phyloP scores from a whole-genome alignment of 2,329 filamentous ascomycete genomes.

The Lithohypha guttulata region DNA sequence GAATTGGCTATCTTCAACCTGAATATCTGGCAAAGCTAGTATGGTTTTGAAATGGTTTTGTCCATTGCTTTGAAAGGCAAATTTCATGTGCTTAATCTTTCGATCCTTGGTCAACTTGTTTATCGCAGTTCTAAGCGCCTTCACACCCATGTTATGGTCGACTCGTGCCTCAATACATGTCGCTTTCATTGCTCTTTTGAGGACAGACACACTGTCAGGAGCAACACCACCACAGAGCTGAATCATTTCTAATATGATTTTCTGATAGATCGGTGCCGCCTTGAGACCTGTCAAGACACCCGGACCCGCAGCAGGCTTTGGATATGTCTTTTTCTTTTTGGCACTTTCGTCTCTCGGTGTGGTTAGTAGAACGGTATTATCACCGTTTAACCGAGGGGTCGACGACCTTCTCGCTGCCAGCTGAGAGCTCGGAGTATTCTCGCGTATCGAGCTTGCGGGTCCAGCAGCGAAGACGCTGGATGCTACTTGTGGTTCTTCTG shows the following conservation, averaged over 20 bases:
- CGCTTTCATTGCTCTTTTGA: conserved; percentile 15
- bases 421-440: too few species aligned
- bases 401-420: too few species aligned
- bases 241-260: conserved; percentile 45
- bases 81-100: conserved; percentile 42
- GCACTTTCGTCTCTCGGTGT: neutral
- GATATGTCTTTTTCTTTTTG: too few species aligned
- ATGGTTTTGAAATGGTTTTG: conserved; percentile 41
- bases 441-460: too few species aligned
- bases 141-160: conserved; percentile 39
- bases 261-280: too few species aligned
- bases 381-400: too few species aligned
- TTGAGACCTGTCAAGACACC: too few species aligned
- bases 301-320: too few species aligned
- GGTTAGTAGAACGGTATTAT: too few species aligned
- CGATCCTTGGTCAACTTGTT: conserved; percentile 40
- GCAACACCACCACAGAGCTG: conserved; percentile 45
- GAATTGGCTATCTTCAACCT: conserved; percentile 35
- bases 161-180: conserved; percentile 38
- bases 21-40: conserved; percentile 37
- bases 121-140: conserved; percentile 42
- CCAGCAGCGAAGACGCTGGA: too few species aligned
- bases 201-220: conserved; percentile 39
- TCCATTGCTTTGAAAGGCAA: conserved; percentile 37
- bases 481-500: too few species aligned